Conservation (phyloP, 371 early-diverging fungal genomes). For the Rhizoclosmatium hyalinum region DNA sequence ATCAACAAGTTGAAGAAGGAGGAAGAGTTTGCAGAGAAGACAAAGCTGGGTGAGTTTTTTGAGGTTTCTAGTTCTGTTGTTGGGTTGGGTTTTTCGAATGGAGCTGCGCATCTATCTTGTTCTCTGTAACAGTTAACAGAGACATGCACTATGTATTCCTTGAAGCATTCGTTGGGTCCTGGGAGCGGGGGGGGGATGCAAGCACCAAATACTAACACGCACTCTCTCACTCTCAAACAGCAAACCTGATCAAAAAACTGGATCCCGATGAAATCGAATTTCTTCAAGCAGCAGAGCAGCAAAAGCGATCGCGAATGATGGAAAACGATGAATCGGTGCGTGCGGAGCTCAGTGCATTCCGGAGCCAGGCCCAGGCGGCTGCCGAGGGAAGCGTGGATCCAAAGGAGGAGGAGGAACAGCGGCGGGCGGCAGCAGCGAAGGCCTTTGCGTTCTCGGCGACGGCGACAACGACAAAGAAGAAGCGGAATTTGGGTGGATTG, state of each 20-base stretch:
- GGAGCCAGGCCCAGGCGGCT: neutral
- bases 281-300: neutral
- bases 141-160: neutral
- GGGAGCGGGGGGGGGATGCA: neutral
- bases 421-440: neutral
- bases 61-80: neutral
- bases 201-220: neutral
- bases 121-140: no score
- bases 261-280: constrained; percentile 31
- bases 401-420: neutral
- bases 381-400: neutral
- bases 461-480: neutral
- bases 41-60: constrained; percentile 11
- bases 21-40: constrained; percentile 33
- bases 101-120: no score
- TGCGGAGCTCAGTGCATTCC: constrained; percentile 15
- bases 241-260: constrained; percentile 31
- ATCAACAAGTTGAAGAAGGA: constrained; percentile 25
- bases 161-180: no score
- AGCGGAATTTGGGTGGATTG: neutral
- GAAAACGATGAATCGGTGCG: neutral
- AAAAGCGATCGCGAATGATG: neutral
- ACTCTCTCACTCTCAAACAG: constrained; percentile 2
- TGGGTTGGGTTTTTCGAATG: no score
- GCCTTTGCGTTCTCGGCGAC: constrained; percentile 2